These are phyloP conservation scores for Stagonosporopsis rhizophila DNA, from an alignment of 2,329 filamentous ascomycete species.

Conservation along the genomic window DNA sequence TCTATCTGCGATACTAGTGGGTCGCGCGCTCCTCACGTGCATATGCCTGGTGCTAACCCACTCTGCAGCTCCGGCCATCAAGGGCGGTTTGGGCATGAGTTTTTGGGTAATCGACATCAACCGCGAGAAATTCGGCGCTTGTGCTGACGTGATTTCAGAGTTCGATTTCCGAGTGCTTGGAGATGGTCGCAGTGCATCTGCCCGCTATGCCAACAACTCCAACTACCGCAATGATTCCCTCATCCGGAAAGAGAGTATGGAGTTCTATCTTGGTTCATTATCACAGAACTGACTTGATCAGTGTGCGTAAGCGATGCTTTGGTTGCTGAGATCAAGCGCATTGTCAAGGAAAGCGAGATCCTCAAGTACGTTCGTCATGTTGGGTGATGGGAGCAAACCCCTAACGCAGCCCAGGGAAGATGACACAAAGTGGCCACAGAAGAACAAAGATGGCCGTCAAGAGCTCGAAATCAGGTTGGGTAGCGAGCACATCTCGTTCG, in stretches of 20 bases:
- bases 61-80: constrained; percentile 87
- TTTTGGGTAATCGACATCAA: constrained; percentile 71
- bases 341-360: constrained; percentile 96
- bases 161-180: constrained; percentile 95
- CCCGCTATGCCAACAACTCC: constrained; percentile 98
- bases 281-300: constrained; percentile 50
- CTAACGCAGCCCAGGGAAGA: constrained; percentile 74
- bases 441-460: constrained; percentile 98
- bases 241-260: constrained; percentile 97
- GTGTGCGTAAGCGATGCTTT: constrained; percentile 95
- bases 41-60: constrained; percentile 27
- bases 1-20: constrained; percentile 98
- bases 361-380: constrained; percentile 73
- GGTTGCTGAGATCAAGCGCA: constrained; percentile 93
- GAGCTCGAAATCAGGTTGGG: constrained; percentile 94
- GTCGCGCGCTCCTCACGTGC: constrained; percentile 42
- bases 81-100: constrained; percentile 97
- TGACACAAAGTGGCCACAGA: constrained; percentile 97
- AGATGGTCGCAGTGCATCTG: constrained; percentile 90
- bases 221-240: constrained; percentile 99
- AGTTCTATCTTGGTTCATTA: neutral
- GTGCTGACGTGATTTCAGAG: constrained; percentile 63
- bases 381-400: neutral
- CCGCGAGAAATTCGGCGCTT: neutral
- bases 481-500: constrained; percentile 96